Evolutionary conservation across 1,284 basidiomycete species (phyloP).

Genomic region (Ustilago tritici): DNA sequence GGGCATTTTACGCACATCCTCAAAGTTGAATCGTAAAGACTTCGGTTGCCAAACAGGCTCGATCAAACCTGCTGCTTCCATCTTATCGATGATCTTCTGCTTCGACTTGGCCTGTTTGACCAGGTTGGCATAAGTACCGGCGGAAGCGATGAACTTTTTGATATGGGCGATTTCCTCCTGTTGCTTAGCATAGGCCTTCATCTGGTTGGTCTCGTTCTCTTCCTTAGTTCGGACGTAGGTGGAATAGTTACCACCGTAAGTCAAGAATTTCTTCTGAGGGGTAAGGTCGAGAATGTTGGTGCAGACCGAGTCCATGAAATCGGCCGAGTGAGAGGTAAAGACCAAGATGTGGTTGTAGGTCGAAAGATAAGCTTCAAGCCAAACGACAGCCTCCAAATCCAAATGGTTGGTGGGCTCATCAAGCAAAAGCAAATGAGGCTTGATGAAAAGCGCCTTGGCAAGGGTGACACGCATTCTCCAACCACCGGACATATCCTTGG

Average conservation of each 20-base stretch:
- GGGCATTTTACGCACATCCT: conserved; percentile 91
- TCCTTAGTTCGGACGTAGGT: conserved; percentile 94
- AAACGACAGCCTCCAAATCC: conserved; percentile 96
- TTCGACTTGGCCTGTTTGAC: conserved; percentile 99
- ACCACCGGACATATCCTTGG: conserved; percentile 98
- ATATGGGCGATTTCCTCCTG: conserved; percentile 98
- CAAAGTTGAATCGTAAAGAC: conserved; percentile 91
- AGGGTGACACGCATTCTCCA: conserved; percentile 99
- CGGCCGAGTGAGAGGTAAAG: conserved; percentile 90
- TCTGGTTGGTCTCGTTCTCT: conserved; percentile 98
- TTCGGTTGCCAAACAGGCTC: conserved; percentile 84
- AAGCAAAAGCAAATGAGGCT: conserved; percentile 91
- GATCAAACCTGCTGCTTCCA: conserved; percentile 98
- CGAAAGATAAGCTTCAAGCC: conserved; percentile 96
- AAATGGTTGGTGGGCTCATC: conserved; percentile 82
- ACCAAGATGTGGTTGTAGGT: conserved; percentile 99
- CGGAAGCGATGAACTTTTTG: conserved; percentile 95
- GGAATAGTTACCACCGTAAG: conserved; percentile 97
- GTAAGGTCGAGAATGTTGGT: conserved; percentile 99
- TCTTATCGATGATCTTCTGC: conserved; percentile 98
- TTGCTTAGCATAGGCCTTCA: conserved; percentile 98
- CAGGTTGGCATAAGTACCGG: conserved; percentile 98
- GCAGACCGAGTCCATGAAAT: conserved; percentile 89
- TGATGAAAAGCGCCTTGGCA: conserved; percentile 93
- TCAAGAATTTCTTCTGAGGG: conserved; percentile 80